Evolutionary conservation across 441 rosid species (phyloP), one percentile per base, ranked within the genome.

Genomic region (Melastoma candidum): DNA sequence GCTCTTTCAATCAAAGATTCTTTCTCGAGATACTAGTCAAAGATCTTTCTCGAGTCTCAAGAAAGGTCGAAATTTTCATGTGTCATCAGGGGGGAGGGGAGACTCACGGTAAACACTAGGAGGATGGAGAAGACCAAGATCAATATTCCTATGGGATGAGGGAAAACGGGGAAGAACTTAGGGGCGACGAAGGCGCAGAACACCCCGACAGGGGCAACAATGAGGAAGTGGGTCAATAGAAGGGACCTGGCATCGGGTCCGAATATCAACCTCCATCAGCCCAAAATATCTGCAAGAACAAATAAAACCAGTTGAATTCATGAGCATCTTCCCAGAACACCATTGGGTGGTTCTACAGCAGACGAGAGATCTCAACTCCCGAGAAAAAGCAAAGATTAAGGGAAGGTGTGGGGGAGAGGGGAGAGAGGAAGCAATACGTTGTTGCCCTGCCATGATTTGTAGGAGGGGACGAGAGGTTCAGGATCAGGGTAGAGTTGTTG

Each of bases 241-340:
- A 52, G 26, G 41, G 1, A 36, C 3, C 0, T 14, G 0, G 56
- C 26, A 52, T 52, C 56, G 8, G 56, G 56, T 52, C 56, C 56
- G 13, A 52, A 36, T 36, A 52, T 52, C 11, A 52, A 44, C 56
- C 56, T 52, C 56, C 56, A 12, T 39, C 26, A 52, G 29, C 44
- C 36, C 12, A 0, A 36, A 52, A 52, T 3, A 13, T 13, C 56
- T 52, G 56, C 56, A 52, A 13, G 22, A 17, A 17, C 22, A 17
- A 17, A 17, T 17, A 17, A 17, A 17, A 17, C 22, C 22, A 17
- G 22, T 17, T 17, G 22, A 17, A 17, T 17, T 17, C 22, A 17
- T 17, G 22, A 17, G 22, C 22, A 17, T 17, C 22, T 17, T 17
- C 22, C 22, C 22, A 17, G 22, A 17, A 17, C 22, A 17, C 22